phyloP scores from a whole-genome alignment of 2,329 filamentous ascomycete genomes.

The Exophiala sp. region DNA sequence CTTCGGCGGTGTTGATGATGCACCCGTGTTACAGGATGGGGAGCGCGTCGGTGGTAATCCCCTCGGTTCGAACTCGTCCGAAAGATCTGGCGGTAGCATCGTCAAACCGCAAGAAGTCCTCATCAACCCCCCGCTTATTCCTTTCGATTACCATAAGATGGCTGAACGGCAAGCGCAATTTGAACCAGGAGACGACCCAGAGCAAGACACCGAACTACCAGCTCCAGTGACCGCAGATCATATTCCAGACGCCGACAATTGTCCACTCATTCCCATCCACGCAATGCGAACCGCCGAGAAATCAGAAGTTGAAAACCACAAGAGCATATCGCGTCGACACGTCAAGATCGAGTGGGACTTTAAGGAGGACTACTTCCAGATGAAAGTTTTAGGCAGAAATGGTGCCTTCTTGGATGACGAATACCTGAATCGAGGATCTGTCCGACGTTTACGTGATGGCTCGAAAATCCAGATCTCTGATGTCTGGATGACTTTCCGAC shows the following conservation, averaged over 20 bases:
- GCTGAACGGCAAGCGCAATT: slow-evolving; percentile 23
- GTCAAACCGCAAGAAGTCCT: slow-evolving; percentile 28
- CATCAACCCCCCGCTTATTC: slow-evolving; percentile 25
- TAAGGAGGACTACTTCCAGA: slow-evolving; percentile 54
- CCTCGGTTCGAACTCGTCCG: slow-evolving; percentile 24
- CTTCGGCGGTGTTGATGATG: slow-evolving; percentile 36
- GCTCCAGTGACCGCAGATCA: slow-evolving; percentile 30
- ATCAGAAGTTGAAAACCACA: slow-evolving; percentile 44
- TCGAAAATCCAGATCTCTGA: slow-evolving; percentile 56
- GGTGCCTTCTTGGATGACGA: slow-evolving; percentile 55
- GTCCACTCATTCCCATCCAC: slow-evolving; percentile 55
- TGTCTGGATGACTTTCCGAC: slow-evolving; percentile 26
- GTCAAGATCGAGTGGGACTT: slow-evolving; percentile 60
- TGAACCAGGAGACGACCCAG: slow-evolving; percentile 13
- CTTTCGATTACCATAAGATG: slow-evolving; percentile 27
- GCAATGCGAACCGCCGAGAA: slow-evolving; percentile 44
- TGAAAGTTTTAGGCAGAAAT: slow-evolving; percentile 58
- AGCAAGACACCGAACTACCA: slow-evolving; percentile 25
- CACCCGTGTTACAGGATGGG: slow-evolving; percentile 13
- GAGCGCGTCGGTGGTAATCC: slow-evolving; percentile 13
- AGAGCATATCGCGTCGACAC: slow-evolving; percentile 61
- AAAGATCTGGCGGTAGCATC: slow-evolving; percentile 24
- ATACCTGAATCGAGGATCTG: slow-evolving; percentile 46
- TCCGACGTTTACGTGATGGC: slow-evolving; percentile 52
- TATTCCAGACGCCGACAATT: slow-evolving; percentile 27